Evolutionary conservation across 139 green algal genomes (phyloP), one percentile per base, ranked within the genome.

Genomic region (Tetraselmis chui): DNA sequence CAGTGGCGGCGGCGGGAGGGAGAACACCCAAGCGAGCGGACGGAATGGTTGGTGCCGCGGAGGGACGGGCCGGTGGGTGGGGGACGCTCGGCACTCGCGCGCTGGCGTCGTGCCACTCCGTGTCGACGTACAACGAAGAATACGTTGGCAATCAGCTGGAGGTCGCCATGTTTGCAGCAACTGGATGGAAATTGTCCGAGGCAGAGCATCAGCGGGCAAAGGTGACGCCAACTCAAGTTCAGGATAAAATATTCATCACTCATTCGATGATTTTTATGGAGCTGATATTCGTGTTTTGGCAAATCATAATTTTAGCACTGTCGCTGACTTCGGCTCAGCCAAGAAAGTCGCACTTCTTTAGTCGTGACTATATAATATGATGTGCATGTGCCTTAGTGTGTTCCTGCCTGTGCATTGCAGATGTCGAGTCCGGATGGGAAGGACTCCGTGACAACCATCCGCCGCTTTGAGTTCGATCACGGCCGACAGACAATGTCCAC

Each of bases 381-480:
- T n/a, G n/a, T n/a, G n/a, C n/a, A n/a, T n/a, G n/a, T n/a, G n/a
- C n/a, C n/a, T n/a, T n/a, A n/a, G n/a, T n/a, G n/a, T n/a, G n/a
- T n/a, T n/a, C n/a, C n/a, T n/a, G n/a, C n/a, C n/a, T n/a, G n/a
- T n/a, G n/a, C n/a, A n/a, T 67, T 18, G 45, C 45, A 80, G 29
- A 58, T 5, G 2, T 28, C 25, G 74, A 79, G 25, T 31, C 30
- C 29, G 29, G 31, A 1, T 31, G 58, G 58, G 24, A 67, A 29
- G 26, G 75, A 29, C 74, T 79, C 30, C 74, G 32, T 79, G n/a
- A 80, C 81, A 1, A 76, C 78, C 30, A 23, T 80, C 23, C 58
- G 25, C 31, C 74, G 77, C 31, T 76, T 76, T 31, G 81, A 84
- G 59, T 84, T 84, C 76, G 81, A 84, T 31, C 67, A 84, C 45